Percentiles rank a stretch among this genome's conserved stretches.
Conservation (phyloP, 148 eudicot genomes). For the Camellia sinensis region DNA sequence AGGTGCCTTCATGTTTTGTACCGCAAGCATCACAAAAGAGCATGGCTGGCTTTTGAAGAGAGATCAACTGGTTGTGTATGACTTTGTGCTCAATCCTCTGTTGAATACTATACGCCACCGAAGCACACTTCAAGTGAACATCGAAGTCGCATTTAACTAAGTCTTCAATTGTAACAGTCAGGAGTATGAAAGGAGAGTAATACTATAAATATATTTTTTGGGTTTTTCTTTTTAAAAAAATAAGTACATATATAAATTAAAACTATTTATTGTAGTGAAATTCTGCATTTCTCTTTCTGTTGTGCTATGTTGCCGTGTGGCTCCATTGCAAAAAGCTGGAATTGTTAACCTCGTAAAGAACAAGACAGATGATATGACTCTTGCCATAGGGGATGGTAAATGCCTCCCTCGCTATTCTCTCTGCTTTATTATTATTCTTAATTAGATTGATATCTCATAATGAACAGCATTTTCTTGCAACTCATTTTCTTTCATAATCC, state of each 20-base stretch:
- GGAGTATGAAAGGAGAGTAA: background rate
- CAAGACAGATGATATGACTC: slow-evolving; percentile 90
- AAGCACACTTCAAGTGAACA: no score
- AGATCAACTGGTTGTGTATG: no score
- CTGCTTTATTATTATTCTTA: background rate
- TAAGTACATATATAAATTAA: background rate
- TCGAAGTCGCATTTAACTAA: background rate
- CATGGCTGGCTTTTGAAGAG: no score
- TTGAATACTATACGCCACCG: no score
- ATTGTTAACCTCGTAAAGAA: slow-evolving; percentile 88
- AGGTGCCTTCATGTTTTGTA: no score
- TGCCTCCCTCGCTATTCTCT: background rate
- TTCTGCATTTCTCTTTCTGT: slow-evolving; percentile 37
- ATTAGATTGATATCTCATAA: background rate
- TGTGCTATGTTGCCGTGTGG: slow-evolving; percentile 96
- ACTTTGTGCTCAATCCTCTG: no score
- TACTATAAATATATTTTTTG: background rate
- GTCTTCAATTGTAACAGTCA: background rate
- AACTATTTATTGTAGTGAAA: background rate
- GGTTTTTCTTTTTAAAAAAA: no score
- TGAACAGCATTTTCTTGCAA: background rate
- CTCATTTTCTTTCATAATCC: no score
- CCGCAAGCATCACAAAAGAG: no score
- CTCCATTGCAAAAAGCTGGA: slow-evolving; percentile 98
- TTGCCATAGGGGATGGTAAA: slow-evolving; percentile 96